Evolutionary conservation across 805 yeast species (phyloP), one percentile per base, ranked within the genome.

Genomic region (Ogataea wickerhamii): DNA sequence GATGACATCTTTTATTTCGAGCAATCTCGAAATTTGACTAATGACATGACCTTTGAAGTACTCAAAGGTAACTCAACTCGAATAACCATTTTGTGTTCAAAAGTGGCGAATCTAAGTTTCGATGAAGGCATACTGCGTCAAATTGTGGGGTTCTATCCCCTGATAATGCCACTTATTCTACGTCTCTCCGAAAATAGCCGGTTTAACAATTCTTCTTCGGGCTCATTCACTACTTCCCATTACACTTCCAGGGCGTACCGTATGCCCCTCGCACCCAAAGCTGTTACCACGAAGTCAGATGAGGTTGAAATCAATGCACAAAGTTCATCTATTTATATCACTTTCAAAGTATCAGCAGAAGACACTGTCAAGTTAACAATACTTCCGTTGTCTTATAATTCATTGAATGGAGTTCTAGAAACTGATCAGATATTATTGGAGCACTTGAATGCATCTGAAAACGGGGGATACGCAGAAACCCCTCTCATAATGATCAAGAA

Each of bases 41-140:
- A 73, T 5, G 86, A 80, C 46, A 33, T 80, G 2, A 52, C 80
- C 23, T 74, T 79, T 52, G 84, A 80, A 50, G 40, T 68, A 17
- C 66, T 68, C 33, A 42, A 53, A 6, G 49, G 53, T 11, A 53
- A 45, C 8, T 32, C 34, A 1, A n/a, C 33, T 3, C 43, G 70
- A 28, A 54, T 65, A 14, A 71, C 78, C 0, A 20, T 70, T 0
- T 51, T 76, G 2, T 54, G 72, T 16, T 66, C 78, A 0, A 76
- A 76, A 41, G 56, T 62, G 0, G 69, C 72, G 0, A 24, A 31
- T 19, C 5, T 62, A 12, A 33, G 49, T 5, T 11, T 62, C 4
- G 52, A 53, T 21, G 8, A 34, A 6, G 39, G 37, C 1, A 11
- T 37, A 21, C 3, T 50, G 17, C 10, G 31, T 6, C 18, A 18